A percentile compares a stretch with the other conserved stretches of the same genome.
Conservation (phyloP, 352 stramenopile species). For the Phytophthora meadii region DNA sequence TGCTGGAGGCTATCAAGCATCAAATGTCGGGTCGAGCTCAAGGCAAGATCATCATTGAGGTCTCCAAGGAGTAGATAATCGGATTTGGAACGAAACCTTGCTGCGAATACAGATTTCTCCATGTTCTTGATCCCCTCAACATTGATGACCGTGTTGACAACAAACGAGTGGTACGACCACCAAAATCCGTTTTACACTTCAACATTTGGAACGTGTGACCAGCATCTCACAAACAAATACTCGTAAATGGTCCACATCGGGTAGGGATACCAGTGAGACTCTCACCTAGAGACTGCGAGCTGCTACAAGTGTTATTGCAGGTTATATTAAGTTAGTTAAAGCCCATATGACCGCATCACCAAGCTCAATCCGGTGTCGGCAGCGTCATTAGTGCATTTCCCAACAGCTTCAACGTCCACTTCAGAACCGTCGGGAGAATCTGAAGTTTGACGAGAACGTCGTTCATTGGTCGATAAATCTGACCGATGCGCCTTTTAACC, state of each 20-base stretch:
- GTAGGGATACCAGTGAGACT: no score
- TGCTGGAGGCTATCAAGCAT: constrained; percentile 46
- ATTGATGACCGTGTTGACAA: no score
- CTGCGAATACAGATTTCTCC: neutral
- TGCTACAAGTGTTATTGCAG: no score
- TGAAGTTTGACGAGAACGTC: constrained; percentile 13
- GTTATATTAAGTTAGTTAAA: neutral
- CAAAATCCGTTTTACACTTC: no score
- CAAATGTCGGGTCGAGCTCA: constrained; percentile 49
- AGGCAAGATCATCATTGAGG: constrained; percentile 65
- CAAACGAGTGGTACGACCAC: no score
- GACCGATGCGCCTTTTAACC: constrained; percentile 6
- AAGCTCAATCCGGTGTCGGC: constrained; percentile 51
- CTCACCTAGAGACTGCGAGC: no score
- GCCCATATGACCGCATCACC: neutral
- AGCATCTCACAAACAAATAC: no score
- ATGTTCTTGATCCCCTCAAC: no score
- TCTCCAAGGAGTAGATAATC: constrained; percentile 27
- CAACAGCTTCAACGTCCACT: constrained; percentile 60
- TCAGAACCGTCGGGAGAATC: constrained; percentile 28
- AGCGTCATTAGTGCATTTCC: constrained; percentile 59
- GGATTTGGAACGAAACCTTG: neutral
- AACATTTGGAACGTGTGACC: no score
- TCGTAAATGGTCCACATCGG: no score
- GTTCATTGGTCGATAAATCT: neutral